phyloP scores from a whole-genome alignment of 2,329 filamentous ascomycete genomes.

The Colletotrichum karsti region DNA sequence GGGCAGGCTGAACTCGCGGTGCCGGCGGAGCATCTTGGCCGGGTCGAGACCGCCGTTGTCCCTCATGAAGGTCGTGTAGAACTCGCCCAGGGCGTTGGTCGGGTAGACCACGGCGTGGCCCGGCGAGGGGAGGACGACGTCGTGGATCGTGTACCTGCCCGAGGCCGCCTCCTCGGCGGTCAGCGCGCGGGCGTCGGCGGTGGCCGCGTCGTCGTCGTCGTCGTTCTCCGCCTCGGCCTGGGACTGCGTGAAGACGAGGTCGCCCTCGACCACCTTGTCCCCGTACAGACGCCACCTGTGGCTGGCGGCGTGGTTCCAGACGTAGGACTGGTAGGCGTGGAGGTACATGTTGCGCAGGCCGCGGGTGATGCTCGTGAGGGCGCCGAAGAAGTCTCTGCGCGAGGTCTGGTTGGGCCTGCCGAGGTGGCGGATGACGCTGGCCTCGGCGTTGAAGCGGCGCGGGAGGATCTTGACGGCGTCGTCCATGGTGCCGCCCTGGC shows the following conservation, averaged over 20 bases:
- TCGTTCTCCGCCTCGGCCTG: slow-evolving; percentile 60
- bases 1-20: slow-evolving; percentile 87
- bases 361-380: slow-evolving; percentile 80
- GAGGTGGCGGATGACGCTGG: slow-evolving; percentile 81
- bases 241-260: slow-evolving; percentile 72
- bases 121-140: slow-evolving; percentile 90
- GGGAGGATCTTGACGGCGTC: slow-evolving; percentile 77
- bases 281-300: slow-evolving; percentile 83
- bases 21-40: slow-evolving; percentile 83
- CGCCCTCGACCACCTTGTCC: slow-evolving; percentile 79
- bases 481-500: slow-evolving; percentile 61
- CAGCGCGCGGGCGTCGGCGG: slow-evolving; percentile 71
- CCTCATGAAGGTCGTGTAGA: slow-evolving; percentile 88
- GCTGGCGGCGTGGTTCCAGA: slow-evolving; percentile 90
- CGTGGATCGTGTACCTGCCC: slow-evolving; percentile 82
- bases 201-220: slow-evolving; percentile 64
- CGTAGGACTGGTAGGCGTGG: slow-evolving; percentile 92
- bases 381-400: slow-evolving; percentile 79
- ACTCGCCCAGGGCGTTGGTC: slow-evolving; percentile 81
- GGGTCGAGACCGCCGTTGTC: slow-evolving; percentile 84
- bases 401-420: slow-evolving; percentile 49
- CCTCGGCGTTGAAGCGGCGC: slow-evolving; percentile 83
- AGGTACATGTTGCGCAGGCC: slow-evolving; percentile 93
- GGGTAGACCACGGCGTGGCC: slow-evolving; percentile 93
- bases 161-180: slow-evolving; percentile 80